Evolutionary conservation across 2,329 filamentous ascomycete species (phyloP).

Genomic region (Hypoxylon sp.): DNA sequence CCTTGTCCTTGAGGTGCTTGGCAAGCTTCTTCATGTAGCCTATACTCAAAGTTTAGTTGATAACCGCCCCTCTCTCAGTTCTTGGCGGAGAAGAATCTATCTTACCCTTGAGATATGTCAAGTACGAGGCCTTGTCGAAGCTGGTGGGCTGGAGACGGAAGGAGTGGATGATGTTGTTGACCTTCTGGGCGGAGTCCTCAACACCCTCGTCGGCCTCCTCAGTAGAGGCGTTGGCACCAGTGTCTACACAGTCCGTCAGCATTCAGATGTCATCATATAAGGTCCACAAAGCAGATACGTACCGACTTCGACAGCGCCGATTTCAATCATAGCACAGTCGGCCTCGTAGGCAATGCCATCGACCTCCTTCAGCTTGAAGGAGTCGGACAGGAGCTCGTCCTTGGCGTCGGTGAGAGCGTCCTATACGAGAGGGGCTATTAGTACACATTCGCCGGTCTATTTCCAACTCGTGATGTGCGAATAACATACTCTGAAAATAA

Average conservation of each 20-base stretch:
- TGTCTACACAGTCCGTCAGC: conserved; percentile 68
- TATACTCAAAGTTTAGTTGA: conserved; percentile 54
- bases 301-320: conserved; percentile 82
- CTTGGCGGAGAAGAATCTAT: not conserved
- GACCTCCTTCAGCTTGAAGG: conserved; percentile 84
- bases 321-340: conserved; percentile 90
- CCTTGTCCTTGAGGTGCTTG: conserved; percentile 74
- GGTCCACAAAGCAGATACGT: conserved; percentile 56
- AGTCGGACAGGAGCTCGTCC: conserved; percentile 98
- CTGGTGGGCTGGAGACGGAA: conserved; percentile 86
- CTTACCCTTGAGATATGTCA: conserved; percentile 87
- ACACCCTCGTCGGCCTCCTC: conserved; percentile 85
- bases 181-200: conserved; percentile 79
- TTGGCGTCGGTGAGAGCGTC: conserved; percentile 80
- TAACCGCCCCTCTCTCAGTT: not conserved
- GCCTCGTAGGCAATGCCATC: conserved; percentile 89
- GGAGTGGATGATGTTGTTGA: conserved; percentile 94
- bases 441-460: conserved; percentile 10
- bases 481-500: conserved; percentile 76
- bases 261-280: not conserved
- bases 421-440: conserved; percentile 63
- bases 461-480: not conserved
- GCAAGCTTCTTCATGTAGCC: conserved; percentile 95
- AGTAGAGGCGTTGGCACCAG: conserved; percentile 95
- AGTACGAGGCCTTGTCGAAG: conserved; percentile 92